phyloP scores from a whole-genome alignment of 1,284 basidiomycete genomes.

The Leccinum subrobustum region DNA sequence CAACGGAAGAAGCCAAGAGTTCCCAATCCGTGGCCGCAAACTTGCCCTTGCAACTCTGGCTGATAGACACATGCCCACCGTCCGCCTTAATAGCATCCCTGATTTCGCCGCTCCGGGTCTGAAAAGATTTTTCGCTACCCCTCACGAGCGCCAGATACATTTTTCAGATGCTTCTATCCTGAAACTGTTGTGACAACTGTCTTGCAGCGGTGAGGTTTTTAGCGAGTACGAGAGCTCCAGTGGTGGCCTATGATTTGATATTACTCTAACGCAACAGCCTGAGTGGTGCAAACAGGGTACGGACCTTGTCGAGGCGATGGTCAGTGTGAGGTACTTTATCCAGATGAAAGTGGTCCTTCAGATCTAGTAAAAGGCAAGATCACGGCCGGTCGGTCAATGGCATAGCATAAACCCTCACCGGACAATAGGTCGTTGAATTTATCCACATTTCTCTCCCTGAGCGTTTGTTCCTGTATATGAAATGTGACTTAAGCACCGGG shows the following conservation, averaged over 20 bases:
- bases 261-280: neutral
- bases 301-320: constrained; percentile 70
- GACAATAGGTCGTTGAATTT: constrained; percentile 34
- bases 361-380: constrained; percentile 32
- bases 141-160: constrained; percentile 67
- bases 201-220: constrained; percentile 44
- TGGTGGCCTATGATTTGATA: constrained; percentile 48
- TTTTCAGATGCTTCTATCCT: constrained; percentile 47
- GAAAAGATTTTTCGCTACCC: constrained; percentile 49
- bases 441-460: constrained; percentile 26
- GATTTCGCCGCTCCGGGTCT: constrained; percentile 44
- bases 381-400: neutral
- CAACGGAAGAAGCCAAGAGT: constrained; percentile 57
- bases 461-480: constrained; percentile 19
- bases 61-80: constrained; percentile 44
- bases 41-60: constrained; percentile 34
- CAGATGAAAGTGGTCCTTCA: constrained; percentile 39
- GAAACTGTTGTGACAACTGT: constrained; percentile 56
- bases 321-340: constrained; percentile 45
- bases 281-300: constrained; percentile 2
- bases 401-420: constrained; percentile 15
- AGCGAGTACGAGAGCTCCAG: constrained; percentile 60
- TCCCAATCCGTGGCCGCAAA: constrained; percentile 59
- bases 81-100: constrained; percentile 40
- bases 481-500: constrained; percentile 1